phyloP scores from a whole-genome alignment of 1,284 basidiomycete genomes.

The Pseudozyma flocculosa region DNA sequence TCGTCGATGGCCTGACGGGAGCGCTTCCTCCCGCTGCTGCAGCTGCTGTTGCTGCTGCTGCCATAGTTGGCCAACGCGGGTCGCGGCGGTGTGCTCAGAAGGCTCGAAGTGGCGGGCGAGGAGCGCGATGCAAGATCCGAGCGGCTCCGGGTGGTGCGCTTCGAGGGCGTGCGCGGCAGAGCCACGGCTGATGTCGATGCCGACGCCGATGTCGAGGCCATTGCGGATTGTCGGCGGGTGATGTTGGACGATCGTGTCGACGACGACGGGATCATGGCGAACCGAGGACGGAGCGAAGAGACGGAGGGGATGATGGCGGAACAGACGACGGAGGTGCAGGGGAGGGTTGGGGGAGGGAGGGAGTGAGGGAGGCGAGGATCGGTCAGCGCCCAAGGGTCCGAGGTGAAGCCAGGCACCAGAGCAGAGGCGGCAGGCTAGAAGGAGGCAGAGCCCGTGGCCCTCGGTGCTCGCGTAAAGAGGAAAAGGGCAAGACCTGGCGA shows the following conservation, averaged over 20 bases:
- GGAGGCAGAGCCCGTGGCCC: no score
- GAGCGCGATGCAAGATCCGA: conserved; percentile 17
- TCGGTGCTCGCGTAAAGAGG: no score
- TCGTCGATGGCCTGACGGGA: conserved; percentile 19
- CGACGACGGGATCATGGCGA: not conserved
- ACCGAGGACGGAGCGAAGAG: no score
- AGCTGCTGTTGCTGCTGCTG: not conserved
- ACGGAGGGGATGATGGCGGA: no score
- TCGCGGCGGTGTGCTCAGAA: conserved; percentile 3
- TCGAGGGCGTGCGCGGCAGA: conserved; percentile 19
- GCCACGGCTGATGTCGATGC: not conserved
- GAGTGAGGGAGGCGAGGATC: no score
- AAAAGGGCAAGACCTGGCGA: no score
- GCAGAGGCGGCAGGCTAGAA: no score
- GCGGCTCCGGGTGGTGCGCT: conserved; percentile 12
- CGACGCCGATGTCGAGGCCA: not conserved
- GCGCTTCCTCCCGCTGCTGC: conserved; percentile 10
- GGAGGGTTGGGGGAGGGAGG: no score
- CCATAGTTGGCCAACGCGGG: not conserved
- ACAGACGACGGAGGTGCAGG: no score
- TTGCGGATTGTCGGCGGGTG: no score
- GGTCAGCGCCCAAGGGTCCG: no score
- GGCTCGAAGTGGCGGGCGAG: conserved; percentile 8
- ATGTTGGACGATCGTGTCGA: not conserved
- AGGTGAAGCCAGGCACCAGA: no score